These are phyloP conservation scores for Aspergillus hortae DNA, from an alignment of 2,329 filamentous ascomycete genomes.

Conservation along the genomic window DNA sequence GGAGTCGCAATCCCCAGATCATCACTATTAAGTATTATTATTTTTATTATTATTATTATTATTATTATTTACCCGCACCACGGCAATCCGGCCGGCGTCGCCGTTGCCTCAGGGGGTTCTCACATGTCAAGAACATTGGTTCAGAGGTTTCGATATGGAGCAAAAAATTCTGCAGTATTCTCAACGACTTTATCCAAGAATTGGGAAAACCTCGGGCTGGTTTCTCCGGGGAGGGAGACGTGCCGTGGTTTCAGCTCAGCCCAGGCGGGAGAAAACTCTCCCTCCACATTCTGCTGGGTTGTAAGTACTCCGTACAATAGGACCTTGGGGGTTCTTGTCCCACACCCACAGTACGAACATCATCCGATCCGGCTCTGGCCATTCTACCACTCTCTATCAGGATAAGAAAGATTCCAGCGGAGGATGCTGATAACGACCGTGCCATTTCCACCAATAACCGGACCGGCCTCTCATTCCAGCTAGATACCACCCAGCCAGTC, in stretches of 20 bases:
- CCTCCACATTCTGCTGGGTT: neutral
- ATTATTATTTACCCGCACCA: neutral
- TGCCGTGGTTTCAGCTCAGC: neutral
- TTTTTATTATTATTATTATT: too few species aligned
- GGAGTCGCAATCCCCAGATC: too few species aligned
- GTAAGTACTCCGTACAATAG: neutral
- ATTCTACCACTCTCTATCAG: neutral
- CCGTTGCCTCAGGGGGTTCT: neutral
- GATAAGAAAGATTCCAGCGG: neutral
- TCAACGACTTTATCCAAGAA: neutral
- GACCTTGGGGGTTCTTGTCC: neutral
- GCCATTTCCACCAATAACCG: slow-evolving; percentile 4
- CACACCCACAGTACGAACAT: neutral
- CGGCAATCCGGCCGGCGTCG: neutral
- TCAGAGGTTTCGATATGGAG: neutral
- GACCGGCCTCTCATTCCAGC: neutral
- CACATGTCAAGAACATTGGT: neutral
- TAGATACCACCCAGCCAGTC: neutral
- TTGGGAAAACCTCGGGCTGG: neutral
- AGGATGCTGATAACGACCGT: slow-evolving; percentile 5
- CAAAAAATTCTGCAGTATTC: neutral
- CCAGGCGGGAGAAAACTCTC: neutral
- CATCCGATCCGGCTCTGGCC: too few species aligned
- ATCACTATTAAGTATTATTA: too few species aligned
- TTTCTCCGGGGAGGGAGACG: neutral